Evolutionary conservation across 2,329 filamentous ascomycete genomes (phyloP), one percentile per base, ranked within the genome.

Genomic region (Diaporthe sp.): DNA sequence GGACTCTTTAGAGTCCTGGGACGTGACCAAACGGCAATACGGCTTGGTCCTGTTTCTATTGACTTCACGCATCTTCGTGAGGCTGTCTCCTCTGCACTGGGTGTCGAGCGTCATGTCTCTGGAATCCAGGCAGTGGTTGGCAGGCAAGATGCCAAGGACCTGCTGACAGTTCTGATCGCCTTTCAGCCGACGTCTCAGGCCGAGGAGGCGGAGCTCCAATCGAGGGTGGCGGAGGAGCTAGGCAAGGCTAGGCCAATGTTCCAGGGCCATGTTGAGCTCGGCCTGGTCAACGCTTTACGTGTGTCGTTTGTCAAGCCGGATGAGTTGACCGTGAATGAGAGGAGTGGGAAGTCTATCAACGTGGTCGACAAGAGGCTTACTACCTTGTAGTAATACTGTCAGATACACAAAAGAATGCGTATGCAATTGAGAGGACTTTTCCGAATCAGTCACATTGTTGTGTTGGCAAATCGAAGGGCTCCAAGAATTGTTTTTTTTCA

Each of bases 41-140:
- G 71, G 19, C 22, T 73, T 7, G 71, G 71, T 1, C 71, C 71
- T 7, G 64, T 73, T 3, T 73, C 71, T 8, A 42, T 73, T 28
- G 64, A 70, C 64, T 70, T 70, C 22, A 45, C 57, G 19, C 61
- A 73, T 64, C 61, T 73, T n/a, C 50, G 61, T 4, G 50, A 69
- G 22, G 47, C 67, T 22, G 71, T 70, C 1, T 35, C 47, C 2
- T 69, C 71, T 40, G 64, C 64, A 8, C 15, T 67, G 33, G 50
- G 40, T 3, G 7, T 28, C 70, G 50, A 45, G 19, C 33, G 64
- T 8, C 64, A 35, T 25, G 64, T 25, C 4, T 67, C 45, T 17
- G 64, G 64, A 10, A 40, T 52, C 5, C 64, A 67, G 64, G 64
- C 64, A 19, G 64, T 67, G 8, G 45, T 67, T 12, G 64, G 33